phyloP scores from a whole-genome alignment of 306 rosid genomes.

The Oemleria cerasiformis region DNA sequence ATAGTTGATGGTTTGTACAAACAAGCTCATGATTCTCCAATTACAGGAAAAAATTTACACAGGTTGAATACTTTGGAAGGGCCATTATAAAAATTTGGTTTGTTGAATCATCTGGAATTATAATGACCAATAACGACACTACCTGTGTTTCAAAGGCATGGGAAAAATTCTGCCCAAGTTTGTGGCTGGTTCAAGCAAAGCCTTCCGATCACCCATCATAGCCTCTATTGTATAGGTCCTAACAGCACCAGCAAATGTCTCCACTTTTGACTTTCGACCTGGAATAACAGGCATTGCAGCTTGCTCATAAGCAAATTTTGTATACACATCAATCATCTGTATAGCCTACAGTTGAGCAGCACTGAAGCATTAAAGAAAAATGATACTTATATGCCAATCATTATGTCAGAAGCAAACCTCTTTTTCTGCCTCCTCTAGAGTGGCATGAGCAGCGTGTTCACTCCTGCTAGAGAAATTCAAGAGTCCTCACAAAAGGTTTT shows the following conservation, averaged over 20 bases:
- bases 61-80: neutral
- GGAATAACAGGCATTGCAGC: constrained; percentile 88
- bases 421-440: constrained; percentile 81
- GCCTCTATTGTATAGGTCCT: constrained; percentile 91
- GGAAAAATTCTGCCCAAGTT: constrained; percentile 93
- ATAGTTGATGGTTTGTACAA: constrained; percentile 14
- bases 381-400: constrained; percentile 8
- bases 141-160: constrained; percentile 93
- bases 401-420: constrained; percentile 52
- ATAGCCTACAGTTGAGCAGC: constrained; percentile 67
- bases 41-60: neutral
- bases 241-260: constrained; percentile 94
- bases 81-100: neutral
- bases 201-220: constrained; percentile 96
- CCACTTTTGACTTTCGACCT: constrained; percentile 86
- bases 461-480: constrained; percentile 95
- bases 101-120: neutral
- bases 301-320: constrained; percentile 82
- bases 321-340: constrained; percentile 91
- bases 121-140: constrained; percentile 1
- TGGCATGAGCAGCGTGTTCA: constrained; percentile 91
- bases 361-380: constrained; percentile 19
- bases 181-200: constrained; percentile 95
- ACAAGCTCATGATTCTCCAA: neutral
- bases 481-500: constrained; percentile 87